Conservation (phyloP, 1,284 basidiomycete genomes). For the Cutaneotrichosporon cavernicola region DNA sequence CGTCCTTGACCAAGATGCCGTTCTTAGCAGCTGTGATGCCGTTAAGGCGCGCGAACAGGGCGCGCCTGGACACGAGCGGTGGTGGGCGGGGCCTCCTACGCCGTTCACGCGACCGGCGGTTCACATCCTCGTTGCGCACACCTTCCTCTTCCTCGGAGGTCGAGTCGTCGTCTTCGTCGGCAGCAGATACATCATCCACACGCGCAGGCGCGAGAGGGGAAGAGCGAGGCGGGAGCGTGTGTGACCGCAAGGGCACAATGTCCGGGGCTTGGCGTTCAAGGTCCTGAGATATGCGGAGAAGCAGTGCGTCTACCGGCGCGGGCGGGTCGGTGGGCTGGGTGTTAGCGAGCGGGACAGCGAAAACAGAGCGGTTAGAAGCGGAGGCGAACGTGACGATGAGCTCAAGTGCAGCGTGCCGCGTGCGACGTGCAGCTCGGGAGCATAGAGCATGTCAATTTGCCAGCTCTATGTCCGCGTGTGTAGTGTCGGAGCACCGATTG, state of each 20-base stretch:
- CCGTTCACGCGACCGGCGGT: not conserved
- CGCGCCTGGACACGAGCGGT: conserved; percentile 18
- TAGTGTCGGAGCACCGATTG: not conserved
- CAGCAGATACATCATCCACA: not conserved
- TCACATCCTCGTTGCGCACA: conserved; percentile 12
- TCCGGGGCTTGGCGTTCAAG: conserved; percentile 35
- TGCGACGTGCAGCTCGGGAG: not conserved
- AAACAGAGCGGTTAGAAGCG: too few relatives aligned
- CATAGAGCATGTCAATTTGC: not conserved
- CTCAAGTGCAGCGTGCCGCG: not conserved
- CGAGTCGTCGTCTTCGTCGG: conserved; percentile 8
- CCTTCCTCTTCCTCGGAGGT: conserved; percentile 14
- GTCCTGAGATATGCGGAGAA: conserved; percentile 43
- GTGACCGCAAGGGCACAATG: conserved; percentile 37
- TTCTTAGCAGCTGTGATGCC: conserved; percentile 8
- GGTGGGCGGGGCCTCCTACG: conserved; percentile 1
- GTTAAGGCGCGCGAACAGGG: conserved; percentile 20
- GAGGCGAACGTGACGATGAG: not conserved
- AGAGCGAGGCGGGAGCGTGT: conserved; percentile 24
- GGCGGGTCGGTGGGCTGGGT: conserved; percentile 33
- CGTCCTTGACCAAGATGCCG: conserved; percentile 12
- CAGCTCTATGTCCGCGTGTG: not conserved
- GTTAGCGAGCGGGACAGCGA: conserved; percentile 3
- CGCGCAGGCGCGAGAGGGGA: conserved; percentile 30
- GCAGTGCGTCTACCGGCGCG: conserved; percentile 35